These are phyloP conservation scores for Phytophthora tubulina DNA, from an alignment of 352 stramenopile genomes.

Conservation along the genomic window DNA sequence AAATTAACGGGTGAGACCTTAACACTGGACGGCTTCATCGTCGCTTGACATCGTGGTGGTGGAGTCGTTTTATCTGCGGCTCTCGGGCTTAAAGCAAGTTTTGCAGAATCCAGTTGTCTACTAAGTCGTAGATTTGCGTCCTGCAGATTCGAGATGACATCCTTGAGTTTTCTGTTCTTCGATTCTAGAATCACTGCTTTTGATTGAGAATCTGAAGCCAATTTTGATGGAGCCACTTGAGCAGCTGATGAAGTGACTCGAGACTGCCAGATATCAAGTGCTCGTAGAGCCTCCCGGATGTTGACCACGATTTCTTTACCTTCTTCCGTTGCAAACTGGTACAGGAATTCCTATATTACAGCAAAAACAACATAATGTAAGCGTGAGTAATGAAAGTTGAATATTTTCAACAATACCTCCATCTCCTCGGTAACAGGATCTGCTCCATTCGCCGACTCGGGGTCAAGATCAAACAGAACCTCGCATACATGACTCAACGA, in stretches of 20 bases:
- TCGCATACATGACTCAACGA: slow-evolving; percentile 61
- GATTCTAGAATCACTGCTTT: slow-evolving; percentile 41
- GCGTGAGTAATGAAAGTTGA: background rate
- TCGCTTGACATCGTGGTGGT: slow-evolving; percentile 17
- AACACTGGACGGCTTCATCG: slow-evolving; percentile 3
- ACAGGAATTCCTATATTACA: slow-evolving; percentile 56
- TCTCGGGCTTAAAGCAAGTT: slow-evolving; percentile 8
- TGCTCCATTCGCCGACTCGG: slow-evolving; percentile 18
- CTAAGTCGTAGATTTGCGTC: slow-evolving; percentile 58
- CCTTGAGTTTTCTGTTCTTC: slow-evolving; percentile 59
- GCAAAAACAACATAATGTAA: background rate
- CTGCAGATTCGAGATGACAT: slow-evolving; percentile 54
- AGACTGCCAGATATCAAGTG: slow-evolving; percentile 68
- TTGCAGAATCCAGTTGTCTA: slow-evolving; percentile 35
- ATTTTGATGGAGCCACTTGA: slow-evolving; percentile 9
- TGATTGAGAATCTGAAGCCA: slow-evolving; percentile 16
- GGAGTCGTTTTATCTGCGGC: background rate
- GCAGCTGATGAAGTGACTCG: slow-evolving; percentile 5
- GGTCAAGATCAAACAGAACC: slow-evolving; percentile 67
- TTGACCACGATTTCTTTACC: slow-evolving; percentile 57
- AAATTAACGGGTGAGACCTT: slow-evolving; percentile 22
- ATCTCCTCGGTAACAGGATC: slow-evolving; percentile 67
- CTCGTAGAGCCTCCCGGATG: slow-evolving; percentile 61
- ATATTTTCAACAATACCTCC: slow-evolving; percentile 40
- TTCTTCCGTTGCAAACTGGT: slow-evolving; percentile 53